Conservation (phyloP, 352 stramenopile genomes). For the Phytophthora podocarpi region DNA sequence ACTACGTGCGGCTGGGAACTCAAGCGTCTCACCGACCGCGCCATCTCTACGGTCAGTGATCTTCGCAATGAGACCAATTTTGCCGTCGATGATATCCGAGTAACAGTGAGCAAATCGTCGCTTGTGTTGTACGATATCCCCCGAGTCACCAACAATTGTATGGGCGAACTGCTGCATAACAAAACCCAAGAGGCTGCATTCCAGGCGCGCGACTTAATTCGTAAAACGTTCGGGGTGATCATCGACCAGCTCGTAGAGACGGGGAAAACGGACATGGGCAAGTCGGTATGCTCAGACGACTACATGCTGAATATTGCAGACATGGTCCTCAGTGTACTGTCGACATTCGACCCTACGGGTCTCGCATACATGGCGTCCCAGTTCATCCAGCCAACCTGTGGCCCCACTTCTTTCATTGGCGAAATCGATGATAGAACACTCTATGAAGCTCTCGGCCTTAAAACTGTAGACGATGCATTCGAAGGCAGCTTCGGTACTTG, state of each 20-base stretch:
- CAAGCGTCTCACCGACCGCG: constrained; percentile 30
- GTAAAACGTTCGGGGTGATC: constrained; percentile 36
- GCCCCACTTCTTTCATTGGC: constrained; percentile 43
- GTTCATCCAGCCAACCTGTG: constrained; percentile 61
- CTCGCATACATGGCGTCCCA: constrained; percentile 50
- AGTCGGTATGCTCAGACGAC: constrained; percentile 30
- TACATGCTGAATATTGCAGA: constrained; percentile 41
- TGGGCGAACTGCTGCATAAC: constrained; percentile 28
- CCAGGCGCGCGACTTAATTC: constrained; percentile 29
- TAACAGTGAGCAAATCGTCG: constrained; percentile 29
- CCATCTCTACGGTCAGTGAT: constrained; percentile 27
- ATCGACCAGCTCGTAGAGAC: constrained; percentile 35
- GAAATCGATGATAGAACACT: constrained; percentile 51
- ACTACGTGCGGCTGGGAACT: constrained; percentile 33
- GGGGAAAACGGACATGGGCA: constrained; percentile 25
- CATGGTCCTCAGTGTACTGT: constrained; percentile 30
- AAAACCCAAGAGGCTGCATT: constrained; percentile 23
- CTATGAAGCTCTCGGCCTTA: constrained; percentile 34
- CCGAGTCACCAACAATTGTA: too few species aligned
- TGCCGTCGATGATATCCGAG: constrained; percentile 16
- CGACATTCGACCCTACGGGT: constrained; percentile 44
- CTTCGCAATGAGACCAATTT: too few species aligned
- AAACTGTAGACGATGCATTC: constrained; percentile 42
- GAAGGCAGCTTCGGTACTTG: constrained; percentile 35
- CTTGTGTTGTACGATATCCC: constrained; percentile 41